Evolutionary conservation across 257 asterid species (phyloP).

Genomic region (Cynanchum wilfordii): DNA sequence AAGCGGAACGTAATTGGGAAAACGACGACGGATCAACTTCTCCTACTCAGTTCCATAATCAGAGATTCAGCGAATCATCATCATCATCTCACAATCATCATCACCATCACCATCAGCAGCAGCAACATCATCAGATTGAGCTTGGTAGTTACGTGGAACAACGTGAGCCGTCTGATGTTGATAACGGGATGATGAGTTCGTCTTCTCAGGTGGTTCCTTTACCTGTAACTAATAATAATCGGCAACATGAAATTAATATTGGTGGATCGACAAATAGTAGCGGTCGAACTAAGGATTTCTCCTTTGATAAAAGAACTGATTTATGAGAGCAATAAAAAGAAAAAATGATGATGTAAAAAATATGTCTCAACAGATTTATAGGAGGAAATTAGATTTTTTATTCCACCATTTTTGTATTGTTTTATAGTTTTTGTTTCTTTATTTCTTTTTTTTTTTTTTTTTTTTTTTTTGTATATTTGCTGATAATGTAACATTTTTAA

Average conservation of each 20-base stretch:
- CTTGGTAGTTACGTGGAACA: slow-evolving; percentile 26
- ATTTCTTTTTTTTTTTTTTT: neutral
- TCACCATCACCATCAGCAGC: slow-evolving; percentile 19
- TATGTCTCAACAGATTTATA: neutral
- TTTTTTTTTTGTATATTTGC: neutral
- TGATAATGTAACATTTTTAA: neutral
- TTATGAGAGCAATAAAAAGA: neutral
- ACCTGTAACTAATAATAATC: neutral
- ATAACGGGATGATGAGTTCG: slow-evolving; percentile 13
- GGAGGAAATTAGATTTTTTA: neutral
- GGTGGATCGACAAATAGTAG: slow-evolving; percentile 29
- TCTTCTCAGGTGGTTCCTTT: slow-evolving; percentile 34
- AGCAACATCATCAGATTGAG: slow-evolving; percentile 35
- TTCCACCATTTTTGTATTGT: neutral
- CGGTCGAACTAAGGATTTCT: slow-evolving; percentile 36
- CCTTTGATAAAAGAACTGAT: slow-evolving; percentile 36
- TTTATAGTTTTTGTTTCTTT: neutral
- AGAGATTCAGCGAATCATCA: slow-evolving; percentile 19
- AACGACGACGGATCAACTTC: slow-evolving; percentile 41
- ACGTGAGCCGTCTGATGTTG: slow-evolving; percentile 3
- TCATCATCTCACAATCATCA: slow-evolving; percentile 34
- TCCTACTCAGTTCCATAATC: slow-evolving; percentile 28
- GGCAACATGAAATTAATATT: slow-evolving; percentile 1
- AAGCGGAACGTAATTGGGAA: slow-evolving; percentile 42
- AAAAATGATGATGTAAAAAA: no score